Evolutionary conservation across 441 rosid genomes (phyloP).

Genomic region (Populus hybrid): DNA sequence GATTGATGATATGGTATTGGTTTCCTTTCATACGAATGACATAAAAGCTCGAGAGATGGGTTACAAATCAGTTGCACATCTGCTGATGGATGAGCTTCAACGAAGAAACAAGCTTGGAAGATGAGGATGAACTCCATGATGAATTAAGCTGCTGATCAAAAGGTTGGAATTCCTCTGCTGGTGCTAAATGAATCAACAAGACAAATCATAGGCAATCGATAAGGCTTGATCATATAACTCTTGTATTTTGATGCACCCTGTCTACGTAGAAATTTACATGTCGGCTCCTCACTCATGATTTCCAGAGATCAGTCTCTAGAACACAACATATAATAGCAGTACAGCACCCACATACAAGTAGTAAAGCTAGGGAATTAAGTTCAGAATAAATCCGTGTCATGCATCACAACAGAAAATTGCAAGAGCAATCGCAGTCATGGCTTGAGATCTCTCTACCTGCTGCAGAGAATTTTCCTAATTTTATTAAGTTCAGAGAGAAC

Average conservation of each 20-base stretch:
- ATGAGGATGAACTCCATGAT: neutral
- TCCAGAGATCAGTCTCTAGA: neutral
- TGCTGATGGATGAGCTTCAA: constrained; percentile 40
- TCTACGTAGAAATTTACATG: neutral
- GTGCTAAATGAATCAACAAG: neutral
- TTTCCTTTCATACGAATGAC: neutral
- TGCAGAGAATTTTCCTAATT: too few relatives aligned
- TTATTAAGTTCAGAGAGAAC: too few relatives aligned
- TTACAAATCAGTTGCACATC: constrained; percentile 46
- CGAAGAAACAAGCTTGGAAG: neutral
- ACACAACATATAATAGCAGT: neutral
- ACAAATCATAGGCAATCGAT: neutral
- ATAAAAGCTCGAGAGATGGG: constrained; percentile 39
- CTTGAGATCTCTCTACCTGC: too few relatives aligned
- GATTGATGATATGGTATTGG: too few relatives aligned
- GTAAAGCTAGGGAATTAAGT: too few relatives aligned
- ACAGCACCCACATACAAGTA: neutral
- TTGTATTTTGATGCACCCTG: neutral
- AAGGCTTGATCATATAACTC: neutral
- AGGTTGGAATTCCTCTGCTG: neutral
- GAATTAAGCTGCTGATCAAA: neutral
- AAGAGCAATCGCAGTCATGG: too few relatives aligned
- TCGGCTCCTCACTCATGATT: neutral
- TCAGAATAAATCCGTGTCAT: too few relatives aligned
- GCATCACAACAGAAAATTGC: too few relatives aligned